Base-by-base conservation (phyloP, 2,329 filamentous ascomycete genomes). In the Fusarium drepaniforme region DNA sequence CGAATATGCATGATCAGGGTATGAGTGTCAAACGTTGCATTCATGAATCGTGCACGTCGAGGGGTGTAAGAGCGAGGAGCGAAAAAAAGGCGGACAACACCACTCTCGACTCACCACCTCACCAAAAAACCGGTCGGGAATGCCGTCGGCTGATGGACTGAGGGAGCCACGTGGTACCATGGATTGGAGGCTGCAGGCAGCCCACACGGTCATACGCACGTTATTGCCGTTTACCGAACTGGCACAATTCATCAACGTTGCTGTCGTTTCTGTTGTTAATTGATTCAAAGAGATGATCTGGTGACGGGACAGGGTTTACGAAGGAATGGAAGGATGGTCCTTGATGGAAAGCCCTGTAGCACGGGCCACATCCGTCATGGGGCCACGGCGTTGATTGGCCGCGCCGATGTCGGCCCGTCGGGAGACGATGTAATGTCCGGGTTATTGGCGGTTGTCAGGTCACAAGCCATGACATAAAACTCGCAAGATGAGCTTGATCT, bases 121-220 rank as follows among this genome's bases (percentile, higher is more conserved):
- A 28, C 16, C 38, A 30, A 37, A 63, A 8, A 66, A 64, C 33
- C 28, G 8, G 46, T 56, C 60, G 64, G 72, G 51, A 68, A 60
- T 56, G 62, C 65, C 61, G 64, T 72, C 64, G 66, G 56, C 49
- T 65, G 64, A 75, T 64, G 66, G 44, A 25, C 13, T 8, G 49
- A 8, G 49, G 46, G 33, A 56, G 33, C 71, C 73, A 76, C 66
- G 75, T 76, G 75, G 71, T 49, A 16, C 8, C 21, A 15, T 49
- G 44, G 23, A 49, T 49, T 42, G 23, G 28, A 18, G 23, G 11
- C 30, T 30, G 30, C 57, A 38, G 25, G 25, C 46, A 51, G 11
- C 9, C 25, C 15, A 49, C 21, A 25, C 25, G 25, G 25, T 30
- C 49, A n/a, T 30, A 3, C 49, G 25, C 11, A 53, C 16, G 5